Conservation (phyloP, 495 filamentous ascomycete genomes). For the Filosporella fistucella region DNA sequence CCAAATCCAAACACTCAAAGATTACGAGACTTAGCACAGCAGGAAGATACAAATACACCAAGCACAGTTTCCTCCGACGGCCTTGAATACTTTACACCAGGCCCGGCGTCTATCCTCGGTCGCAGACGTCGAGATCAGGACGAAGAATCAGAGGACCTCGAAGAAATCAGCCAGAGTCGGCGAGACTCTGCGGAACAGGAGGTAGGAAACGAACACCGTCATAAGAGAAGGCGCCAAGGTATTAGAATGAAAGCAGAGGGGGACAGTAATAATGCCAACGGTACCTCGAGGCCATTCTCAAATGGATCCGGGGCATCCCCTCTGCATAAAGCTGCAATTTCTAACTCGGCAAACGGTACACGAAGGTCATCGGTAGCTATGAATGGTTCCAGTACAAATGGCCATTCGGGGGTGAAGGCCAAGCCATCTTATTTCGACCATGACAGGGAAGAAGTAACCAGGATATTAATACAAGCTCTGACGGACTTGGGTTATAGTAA, state of each 20-base stretch:
- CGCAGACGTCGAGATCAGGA: slow-evolving; percentile 20
- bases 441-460: slow-evolving; percentile 87
- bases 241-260: slow-evolving; percentile 26
- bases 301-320: slow-evolving; percentile 34
- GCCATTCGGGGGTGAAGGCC: slow-evolving; percentile 23
- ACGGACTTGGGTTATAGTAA: slow-evolving; percentile 78
- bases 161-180: slow-evolving; percentile 8
- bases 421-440: slow-evolving; percentile 60
- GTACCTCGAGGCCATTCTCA: slow-evolving; percentile 28
- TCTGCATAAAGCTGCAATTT: slow-evolving; percentile 23
- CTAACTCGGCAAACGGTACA: slow-evolving; percentile 34
- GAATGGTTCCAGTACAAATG: slow-evolving; percentile 35
- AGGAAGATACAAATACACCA: not conserved
- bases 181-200: slow-evolving; percentile 7
- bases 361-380: slow-evolving; percentile 27
- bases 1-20: slow-evolving; percentile 15
- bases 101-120: slow-evolving; percentile 19
- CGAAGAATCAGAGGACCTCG: slow-evolving; percentile 12
- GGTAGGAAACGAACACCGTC: slow-evolving; percentile 19
- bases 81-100: slow-evolving; percentile 10
- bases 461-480: slow-evolving; percentile 88
- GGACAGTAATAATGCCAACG: slow-evolving; percentile 27
- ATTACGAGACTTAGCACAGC: not conserved
- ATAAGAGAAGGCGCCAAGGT: slow-evolving; percentile 28
- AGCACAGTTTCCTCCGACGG: slow-evolving; percentile 4